Base-by-base conservation (phyloP, 2,329 filamentous ascomycete species). In the Ilyonectria mors-panacis region DNA sequence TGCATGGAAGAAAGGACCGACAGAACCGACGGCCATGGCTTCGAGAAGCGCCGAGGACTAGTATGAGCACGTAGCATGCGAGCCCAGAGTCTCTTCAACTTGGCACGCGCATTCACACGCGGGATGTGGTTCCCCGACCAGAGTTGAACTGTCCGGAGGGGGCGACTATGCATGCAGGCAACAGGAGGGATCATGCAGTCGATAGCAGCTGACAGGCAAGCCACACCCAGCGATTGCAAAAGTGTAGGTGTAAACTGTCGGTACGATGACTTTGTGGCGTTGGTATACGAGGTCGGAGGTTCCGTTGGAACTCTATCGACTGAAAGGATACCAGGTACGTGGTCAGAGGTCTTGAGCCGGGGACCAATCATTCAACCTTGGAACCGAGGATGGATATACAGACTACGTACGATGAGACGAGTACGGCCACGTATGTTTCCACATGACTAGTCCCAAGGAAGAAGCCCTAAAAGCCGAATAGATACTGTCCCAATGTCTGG, bases 261-360 rank as follows among this genome's bases (percentile, higher is more conserved):
- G 66, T 39, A 56, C 37, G 45, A 70, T 73, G 71, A 73, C 57
- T 55, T 55, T 37, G 64, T 66, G 64, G 69, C 70, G 64, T 59
- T 53, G 68, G 50, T 23, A 42, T 58, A 63, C 69, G 37, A 59
- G 54, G 10, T 42, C 65, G 71, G 71, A 9, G 50, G 26, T 66
- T 44, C 71, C 71, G 71, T 62, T 39, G n/a, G 50, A 53, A 53
- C 50, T 53, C 30, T 37, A 9, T 30, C 39, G 15, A 9, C n/a
- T 17, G 37, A 17, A 42, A n/a, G 37, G 37, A 39, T 39, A 12
- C 30, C 30, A 12, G 30, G 30, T 33, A 3, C 30, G 8, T 33
- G 30, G 30, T 26, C 26, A 6, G 26, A 26, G 26, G 26, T 33
- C 8, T 12, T 33, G 30, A 12, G 9, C 30, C 3, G 30, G 30